Percentiles rank a stretch among this genome's conserved stretches.
Evolutionary conservation across 2,329 filamentous ascomycete species (phyloP).

Genomic region (Paramyrothecium sp.): DNA sequence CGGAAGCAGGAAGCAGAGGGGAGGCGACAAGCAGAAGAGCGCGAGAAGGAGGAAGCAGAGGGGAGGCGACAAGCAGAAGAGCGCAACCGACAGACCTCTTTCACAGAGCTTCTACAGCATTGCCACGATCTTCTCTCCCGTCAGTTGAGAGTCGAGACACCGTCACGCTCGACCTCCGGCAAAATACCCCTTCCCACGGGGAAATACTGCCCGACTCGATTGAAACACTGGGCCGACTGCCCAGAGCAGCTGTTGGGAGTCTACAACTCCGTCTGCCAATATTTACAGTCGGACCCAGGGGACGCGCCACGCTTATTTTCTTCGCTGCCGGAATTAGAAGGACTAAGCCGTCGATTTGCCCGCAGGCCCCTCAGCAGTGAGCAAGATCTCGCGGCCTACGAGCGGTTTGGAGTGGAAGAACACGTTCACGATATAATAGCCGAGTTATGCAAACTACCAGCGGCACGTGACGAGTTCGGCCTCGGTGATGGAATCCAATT

Average conservation of each 20-base stretch:
- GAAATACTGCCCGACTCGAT: neutral
- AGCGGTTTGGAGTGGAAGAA: neutral
- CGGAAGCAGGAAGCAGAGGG: neutral
- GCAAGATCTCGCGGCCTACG: neutral
- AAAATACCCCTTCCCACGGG: neutral
- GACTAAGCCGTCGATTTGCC: neutral
- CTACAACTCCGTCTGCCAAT: neutral
- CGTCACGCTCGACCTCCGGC: neutral
- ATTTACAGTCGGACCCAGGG: neutral
- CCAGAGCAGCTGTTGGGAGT: neutral
- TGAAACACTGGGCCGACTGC: neutral
- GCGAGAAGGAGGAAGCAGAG: neutral
- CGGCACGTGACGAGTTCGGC: neutral
- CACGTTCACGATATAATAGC: neutral
- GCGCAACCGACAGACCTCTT: neutral
- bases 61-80: neutral
- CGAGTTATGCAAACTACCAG: neutral
- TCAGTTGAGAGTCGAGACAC: neutral
- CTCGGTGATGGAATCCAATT: neutral
- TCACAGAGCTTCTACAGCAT: neutral
- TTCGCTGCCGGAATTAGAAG: neutral
- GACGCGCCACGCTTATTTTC: neutral
- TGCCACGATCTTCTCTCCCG: neutral
- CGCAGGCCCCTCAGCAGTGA: neutral
- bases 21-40: neutral